Percentiles rank a stretch among this genome's conserved stretches.
These are phyloP conservation scores for Ascochyta fabae DNA, from an alignment of 2,329 filamentous ascomycete species.

Conservation along the genomic window DNA sequence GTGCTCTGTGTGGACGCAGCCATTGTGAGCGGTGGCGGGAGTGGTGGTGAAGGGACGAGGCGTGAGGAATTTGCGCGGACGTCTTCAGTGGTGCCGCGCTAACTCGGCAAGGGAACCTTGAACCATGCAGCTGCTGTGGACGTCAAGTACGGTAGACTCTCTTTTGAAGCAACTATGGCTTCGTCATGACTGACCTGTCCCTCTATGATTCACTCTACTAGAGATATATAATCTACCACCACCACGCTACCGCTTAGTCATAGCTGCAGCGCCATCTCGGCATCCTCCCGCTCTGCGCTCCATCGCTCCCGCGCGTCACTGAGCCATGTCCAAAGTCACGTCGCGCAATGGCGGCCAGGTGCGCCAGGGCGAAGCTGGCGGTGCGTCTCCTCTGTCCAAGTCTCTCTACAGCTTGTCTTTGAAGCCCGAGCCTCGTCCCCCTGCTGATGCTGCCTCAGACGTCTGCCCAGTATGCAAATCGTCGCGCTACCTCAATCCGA, in stretches of 20 bases:
- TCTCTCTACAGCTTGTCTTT: constrained; percentile 41
- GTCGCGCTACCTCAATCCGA: constrained; percentile 89
- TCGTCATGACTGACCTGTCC: not conserved
- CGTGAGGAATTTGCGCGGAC: not conserved
- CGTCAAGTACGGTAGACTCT: not conserved
- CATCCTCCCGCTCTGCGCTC: constrained; percentile 3
- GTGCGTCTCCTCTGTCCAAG: constrained; percentile 45
- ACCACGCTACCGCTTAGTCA: constrained; percentile 1
- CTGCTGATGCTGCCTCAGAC: constrained; percentile 59
- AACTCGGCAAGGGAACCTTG: constrained; percentile 25
- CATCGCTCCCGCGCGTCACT: constrained; percentile 1
- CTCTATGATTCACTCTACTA: too few species aligned
- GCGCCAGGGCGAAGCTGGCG: constrained; percentile 45
- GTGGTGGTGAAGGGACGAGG: constrained; percentile 8
- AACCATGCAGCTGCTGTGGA: not conserved
- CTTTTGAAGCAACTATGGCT: not conserved
- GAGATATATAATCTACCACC: not conserved
- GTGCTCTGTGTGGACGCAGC: constrained; percentile 52
- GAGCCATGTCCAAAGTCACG: constrained; percentile 45
- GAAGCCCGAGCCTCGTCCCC: constrained; percentile 14
- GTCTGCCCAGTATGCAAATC: constrained; percentile 98
- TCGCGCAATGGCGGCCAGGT: constrained; percentile 37
- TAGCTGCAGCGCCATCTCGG: not conserved
- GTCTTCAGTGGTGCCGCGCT: constrained; percentile 15
- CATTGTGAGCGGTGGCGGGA: constrained; percentile 24